These are phyloP conservation scores for Argentina anserina DNA, from an alignment of 306 rosid genomes.

Conservation along the genomic window DNA sequence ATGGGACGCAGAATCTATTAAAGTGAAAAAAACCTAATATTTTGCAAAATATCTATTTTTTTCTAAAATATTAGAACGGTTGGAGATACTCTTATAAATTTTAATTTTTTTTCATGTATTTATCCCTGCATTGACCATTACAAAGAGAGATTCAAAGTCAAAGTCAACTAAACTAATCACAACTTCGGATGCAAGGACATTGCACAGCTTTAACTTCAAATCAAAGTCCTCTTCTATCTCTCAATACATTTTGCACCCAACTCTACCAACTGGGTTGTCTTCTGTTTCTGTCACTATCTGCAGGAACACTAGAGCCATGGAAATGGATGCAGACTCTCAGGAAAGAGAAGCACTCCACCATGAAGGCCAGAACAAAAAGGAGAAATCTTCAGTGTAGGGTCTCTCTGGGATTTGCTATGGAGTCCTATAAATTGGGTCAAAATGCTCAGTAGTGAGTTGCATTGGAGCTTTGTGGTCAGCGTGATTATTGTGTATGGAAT, in stretches of 20 bases:
- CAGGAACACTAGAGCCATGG: background rate
- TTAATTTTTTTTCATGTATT: too few relatives aligned
- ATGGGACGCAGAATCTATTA: too few relatives aligned
- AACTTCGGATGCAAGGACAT: background rate
- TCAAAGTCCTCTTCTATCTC: background rate
- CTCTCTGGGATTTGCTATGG: conserved; percentile 14
- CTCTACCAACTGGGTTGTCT: background rate
- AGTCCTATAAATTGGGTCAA: conserved; percentile 25
- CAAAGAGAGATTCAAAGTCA: background rate
- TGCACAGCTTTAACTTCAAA: background rate
- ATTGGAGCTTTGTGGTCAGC: conserved; percentile 32
- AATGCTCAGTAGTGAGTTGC: conserved; percentile 27
- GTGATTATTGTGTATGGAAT: conserved; percentile 28
- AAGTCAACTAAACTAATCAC: background rate
- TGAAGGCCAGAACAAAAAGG: background rate
- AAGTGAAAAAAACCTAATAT: too few relatives aligned
- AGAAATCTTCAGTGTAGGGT: background rate
- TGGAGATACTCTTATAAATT: too few relatives aligned
- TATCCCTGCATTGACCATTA: background rate
- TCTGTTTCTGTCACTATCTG: background rate
- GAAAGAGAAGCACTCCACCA: conserved; percentile 3
- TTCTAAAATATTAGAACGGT: too few relatives aligned
- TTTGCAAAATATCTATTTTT: too few relatives aligned
- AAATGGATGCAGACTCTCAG: conserved; percentile 16
- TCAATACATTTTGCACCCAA: background rate